phyloP scores from a whole-genome alignment of 108 stramenopile species.

The Craspedostauros australis region DNA sequence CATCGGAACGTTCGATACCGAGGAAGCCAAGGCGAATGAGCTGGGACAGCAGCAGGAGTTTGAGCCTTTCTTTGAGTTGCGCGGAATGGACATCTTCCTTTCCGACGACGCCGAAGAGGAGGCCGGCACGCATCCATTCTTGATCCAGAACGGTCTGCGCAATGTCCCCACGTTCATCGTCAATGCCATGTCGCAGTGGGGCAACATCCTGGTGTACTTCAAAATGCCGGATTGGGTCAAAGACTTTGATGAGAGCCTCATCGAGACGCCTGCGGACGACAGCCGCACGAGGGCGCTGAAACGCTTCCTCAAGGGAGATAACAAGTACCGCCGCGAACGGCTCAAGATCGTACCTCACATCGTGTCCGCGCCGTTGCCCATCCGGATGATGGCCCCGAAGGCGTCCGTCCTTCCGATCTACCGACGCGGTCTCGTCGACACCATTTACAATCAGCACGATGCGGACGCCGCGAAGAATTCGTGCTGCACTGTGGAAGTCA shows the following conservation, averaged over 20 bases:
- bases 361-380: conserved; percentile 43
- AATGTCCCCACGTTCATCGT: conserved; percentile 39
- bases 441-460: not conserved
- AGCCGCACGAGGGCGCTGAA: conserved; percentile 48
- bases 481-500: conserved; percentile 29
- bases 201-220: conserved; percentile 50
- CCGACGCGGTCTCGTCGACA: not conserved
- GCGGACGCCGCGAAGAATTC: conserved; percentile 7
- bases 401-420: not conserved
- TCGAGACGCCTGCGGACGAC: conserved; percentile 33
- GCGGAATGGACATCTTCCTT: conserved; percentile 60
- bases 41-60: not conserved
- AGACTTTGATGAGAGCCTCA: conserved; percentile 31
- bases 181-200: conserved; percentile 48
- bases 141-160: conserved; percentile 47
- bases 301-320: conserved; percentile 40
- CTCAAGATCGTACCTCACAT: conserved; percentile 39
- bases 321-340: conserved; percentile 34
- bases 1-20: too few relatives aligned
- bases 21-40: too few relatives aligned
- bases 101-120: conserved; percentile 34
- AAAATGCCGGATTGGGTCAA: conserved; percentile 50
- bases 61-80: conserved; percentile 31
- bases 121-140: conserved; percentile 35
- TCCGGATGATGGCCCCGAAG: conserved; percentile 38